Evolutionary conservation across 208 protist genomes (phyloP), one percentile per base, ranked within the genome.

Genomic region (Acanthamoeba royreba): DNA sequence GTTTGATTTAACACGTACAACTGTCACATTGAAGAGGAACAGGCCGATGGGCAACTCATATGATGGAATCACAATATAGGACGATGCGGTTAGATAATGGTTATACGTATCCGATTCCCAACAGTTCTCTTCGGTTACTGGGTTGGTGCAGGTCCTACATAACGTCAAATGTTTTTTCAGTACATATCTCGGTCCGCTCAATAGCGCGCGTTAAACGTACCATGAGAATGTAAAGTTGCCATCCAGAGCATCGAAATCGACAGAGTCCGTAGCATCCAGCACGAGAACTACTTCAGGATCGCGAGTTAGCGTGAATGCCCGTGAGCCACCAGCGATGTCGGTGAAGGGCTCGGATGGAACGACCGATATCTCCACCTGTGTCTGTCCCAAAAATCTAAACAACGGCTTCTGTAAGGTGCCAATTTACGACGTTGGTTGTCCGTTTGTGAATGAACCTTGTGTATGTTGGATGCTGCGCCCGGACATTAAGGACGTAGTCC

Each of bases 31-130:
- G 85, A 91, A 74, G 15, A 45, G 53, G 58, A 91, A 91, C 58
- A 72, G 38, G 1, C 85, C 85, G 35, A 91, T 66, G 49, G 85
- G 85, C 31, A 91, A 7, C 58, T 91, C 85, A n/a, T 91, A 91
- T 4, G 52, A 61, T n/a, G 85, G 85, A 33, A 91, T 91, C 28
- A 38, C 35, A 33, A 91, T n/a, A 3, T 35, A 15, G 52, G 85
- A 28, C 13, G 49, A 2, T 9, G 61, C 43, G 49, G 43, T 22
- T 11, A 91, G 58, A 53, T 91, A 91, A 28, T 91, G 47, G 28
- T 42, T 28, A 22, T 8, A 4, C 25, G 55, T 55, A 11, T 3
- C 52, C 22, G 22, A 45, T 22, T 42, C 19, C 52, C 46, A 91
- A 33, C 85, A 91, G 28, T 91, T 33, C 85, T 47, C n/a, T 4